Evolutionary conservation across 2,329 filamentous ascomycete genomes (phyloP), one percentile per base, ranked within the genome.

Genomic region (Aspergillus neoniger): DNA sequence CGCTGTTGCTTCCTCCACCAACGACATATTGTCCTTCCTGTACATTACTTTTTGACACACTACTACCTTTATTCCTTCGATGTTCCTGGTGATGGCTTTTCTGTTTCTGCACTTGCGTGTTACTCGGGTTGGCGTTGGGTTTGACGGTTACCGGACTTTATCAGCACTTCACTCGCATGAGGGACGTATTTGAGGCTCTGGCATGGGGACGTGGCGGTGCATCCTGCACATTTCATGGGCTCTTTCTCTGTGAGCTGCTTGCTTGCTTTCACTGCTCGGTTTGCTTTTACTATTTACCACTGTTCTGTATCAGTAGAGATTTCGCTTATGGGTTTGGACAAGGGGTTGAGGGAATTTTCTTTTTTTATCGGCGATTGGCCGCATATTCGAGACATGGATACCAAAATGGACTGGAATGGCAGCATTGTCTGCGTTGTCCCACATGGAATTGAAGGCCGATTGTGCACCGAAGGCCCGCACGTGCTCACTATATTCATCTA

Each of bases 21-120:
- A 8, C 30, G n/a, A 28, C 39, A 28, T 55, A 41, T 60, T 44
- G 25, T 51, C 52, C 41, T 59, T 65, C 64, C 44, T 72, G 70
- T 74, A 73, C 55, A 69, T 65, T 72, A 72, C 61, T 61, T 55
- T 28, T 43, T 17, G 23, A 21, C 21, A 28, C 36, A 28, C 36
- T 41, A 55, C 39, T 28, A 30, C 52, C 32, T 57, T 51, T 57
- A 51, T 58, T 50, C 55, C 28, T 53, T 51, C 47, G 57, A 55
- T n/a, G 17, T 36, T 25, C 58, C 43, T 21, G 21, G 23, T 19
- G 52, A 38, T 55, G 25, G n/a, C 36, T n/a, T 41, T 28, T 53
- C 17, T 41, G 23, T 53, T 25, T 39, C 36, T 23, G 30, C 30
- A 36, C 30, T 52, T 52, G 30, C 30, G 30, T 39, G 50, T 39